Conservation (phyloP, 139 green algal species). For the Zygnema circumcarinatum region DNA sequence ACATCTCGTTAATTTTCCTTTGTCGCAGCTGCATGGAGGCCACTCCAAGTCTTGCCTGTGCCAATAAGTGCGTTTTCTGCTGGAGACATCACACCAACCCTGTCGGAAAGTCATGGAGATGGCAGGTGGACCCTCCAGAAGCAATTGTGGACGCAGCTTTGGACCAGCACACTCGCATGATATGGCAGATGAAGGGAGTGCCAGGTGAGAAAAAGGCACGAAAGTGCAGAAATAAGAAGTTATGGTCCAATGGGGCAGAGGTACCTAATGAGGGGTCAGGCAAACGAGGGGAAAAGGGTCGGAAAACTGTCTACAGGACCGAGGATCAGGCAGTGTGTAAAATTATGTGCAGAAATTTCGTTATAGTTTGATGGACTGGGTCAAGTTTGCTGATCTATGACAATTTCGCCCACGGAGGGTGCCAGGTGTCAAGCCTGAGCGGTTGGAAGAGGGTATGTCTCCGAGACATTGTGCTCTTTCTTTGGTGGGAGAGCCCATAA, state of each 20-base stretch:
- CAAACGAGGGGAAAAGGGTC: too few relatives aligned
- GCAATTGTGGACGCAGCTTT: slow-evolving; percentile 75
- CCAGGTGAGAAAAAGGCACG: slow-evolving; percentile 38
- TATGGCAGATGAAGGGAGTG: slow-evolving; percentile 76
- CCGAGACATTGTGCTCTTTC: slow-evolving; percentile 79
- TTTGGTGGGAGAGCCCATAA: slow-evolving; percentile 87
- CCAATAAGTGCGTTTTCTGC: slow-evolving; percentile 88
- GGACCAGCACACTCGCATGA: slow-evolving; percentile 72
- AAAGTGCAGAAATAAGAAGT: too few relatives aligned
- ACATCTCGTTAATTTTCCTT: too few relatives aligned
- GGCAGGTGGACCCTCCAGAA: slow-evolving; percentile 75
- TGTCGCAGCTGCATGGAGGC: slow-evolving; percentile 69
- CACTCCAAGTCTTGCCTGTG: slow-evolving; percentile 71
- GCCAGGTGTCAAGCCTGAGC: too few relatives aligned
- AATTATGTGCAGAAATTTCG: too few relatives aligned
- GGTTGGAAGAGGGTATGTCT: slow-evolving; percentile 73
- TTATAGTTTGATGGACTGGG: too few relatives aligned
- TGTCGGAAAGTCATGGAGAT: slow-evolving; percentile 80
- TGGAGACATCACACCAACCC: slow-evolving; percentile 80
- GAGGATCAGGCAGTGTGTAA: too few relatives aligned
- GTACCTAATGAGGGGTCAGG: too few relatives aligned
- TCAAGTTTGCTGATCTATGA: too few relatives aligned
- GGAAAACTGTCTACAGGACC: too few relatives aligned
- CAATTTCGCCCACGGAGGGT: too few relatives aligned
- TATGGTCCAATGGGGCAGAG: too few relatives aligned